These are phyloP conservation scores for Ceratocystis cacaofunesta DNA, from an alignment of 2,329 filamentous ascomycete genomes.

Conservation along the genomic window DNA sequence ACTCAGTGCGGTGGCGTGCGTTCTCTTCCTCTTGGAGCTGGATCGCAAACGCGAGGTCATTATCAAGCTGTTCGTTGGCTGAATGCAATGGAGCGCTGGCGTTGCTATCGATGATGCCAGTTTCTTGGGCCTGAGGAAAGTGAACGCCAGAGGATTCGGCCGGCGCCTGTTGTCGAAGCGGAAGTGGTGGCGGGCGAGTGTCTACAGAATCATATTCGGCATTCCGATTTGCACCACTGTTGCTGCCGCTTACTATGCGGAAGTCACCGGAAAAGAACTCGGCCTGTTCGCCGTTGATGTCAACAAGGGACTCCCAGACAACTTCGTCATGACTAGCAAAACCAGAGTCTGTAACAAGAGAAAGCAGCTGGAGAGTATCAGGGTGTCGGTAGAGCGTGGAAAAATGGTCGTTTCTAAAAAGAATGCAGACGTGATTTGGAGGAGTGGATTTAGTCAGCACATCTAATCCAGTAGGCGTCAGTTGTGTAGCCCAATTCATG, in stretches of 20 bases:
- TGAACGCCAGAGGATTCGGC: not conserved
- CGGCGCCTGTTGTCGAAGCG: not conserved
- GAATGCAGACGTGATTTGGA: conserved; percentile 69
- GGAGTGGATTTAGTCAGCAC: conserved; percentile 55
- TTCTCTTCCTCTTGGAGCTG: conserved; percentile 94
- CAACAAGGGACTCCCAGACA: conserved; percentile 87
- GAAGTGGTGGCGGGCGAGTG: not conserved
- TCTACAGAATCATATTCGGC: not conserved
- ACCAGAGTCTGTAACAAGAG: conserved; percentile 82
- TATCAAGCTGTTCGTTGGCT: conserved; percentile 59
- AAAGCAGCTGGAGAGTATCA: conserved; percentile 56
- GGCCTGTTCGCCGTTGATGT: conserved; percentile 68
- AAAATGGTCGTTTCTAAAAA: conserved; percentile 97
- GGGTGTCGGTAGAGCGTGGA: conserved; percentile 87
- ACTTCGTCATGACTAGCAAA: conserved; percentile 80
- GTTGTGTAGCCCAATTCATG: conserved; percentile 65
- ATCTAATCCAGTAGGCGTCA: conserved; percentile 68
- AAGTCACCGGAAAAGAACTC: conserved; percentile 89
- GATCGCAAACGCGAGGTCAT: conserved; percentile 73
- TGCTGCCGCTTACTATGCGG: conserved; percentile 45
- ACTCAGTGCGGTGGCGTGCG: conserved; percentile 46
- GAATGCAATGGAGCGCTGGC: conserved; percentile 34
- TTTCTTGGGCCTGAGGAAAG: not conserved
- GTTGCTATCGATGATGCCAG: not conserved
- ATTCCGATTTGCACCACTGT: too few relatives aligned